A percentile compares a stretch with the other conserved stretches of the same genome.
These are phyloP conservation scores for Apophysomyces sp. DNA, from an alignment of 371 early-diverging fungal genomes.

Conservation along the genomic window DNA sequence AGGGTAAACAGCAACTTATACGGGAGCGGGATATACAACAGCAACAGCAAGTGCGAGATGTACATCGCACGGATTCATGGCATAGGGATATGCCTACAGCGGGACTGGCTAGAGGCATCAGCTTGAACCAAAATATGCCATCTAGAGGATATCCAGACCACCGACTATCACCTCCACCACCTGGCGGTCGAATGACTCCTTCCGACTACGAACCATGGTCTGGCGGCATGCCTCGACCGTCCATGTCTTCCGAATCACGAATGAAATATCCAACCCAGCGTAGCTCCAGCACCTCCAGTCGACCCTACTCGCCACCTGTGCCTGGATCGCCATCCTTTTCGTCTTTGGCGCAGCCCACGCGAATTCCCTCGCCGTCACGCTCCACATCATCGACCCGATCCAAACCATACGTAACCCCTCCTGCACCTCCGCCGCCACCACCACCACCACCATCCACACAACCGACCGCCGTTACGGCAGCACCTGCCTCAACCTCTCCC, in stretches of 20 bases:
- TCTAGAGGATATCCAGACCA: constrained; percentile 8
- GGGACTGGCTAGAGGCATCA: constrained; percentile 30
- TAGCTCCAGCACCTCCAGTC: neutral
- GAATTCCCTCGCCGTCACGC: constrained; percentile 42
- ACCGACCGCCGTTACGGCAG: neutral
- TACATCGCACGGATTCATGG: constrained; percentile 26
- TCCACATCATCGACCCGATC: constrained; percentile 41
- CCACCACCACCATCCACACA: constrained; percentile 21
- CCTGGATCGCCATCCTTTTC: constrained; percentile 20
- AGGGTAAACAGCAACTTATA: constrained; percentile 55
- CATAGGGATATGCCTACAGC: constrained; percentile 40
- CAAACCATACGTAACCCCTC: constrained; percentile 19
- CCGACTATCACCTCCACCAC: constrained; percentile 10
- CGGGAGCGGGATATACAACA: constrained; percentile 32
- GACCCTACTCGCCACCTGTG: constrained; percentile 20
- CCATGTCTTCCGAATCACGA: constrained; percentile 32
- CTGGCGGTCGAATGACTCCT: constrained; percentile 18
- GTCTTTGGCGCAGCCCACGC: constrained; percentile 5
- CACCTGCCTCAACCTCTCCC: neutral
- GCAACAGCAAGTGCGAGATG: constrained; percentile 10
- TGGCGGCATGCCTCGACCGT: constrained; percentile 44
- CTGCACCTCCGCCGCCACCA: constrained; percentile 23
- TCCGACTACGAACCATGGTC: constrained; percentile 42
- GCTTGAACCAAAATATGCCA: constrained; percentile 15
- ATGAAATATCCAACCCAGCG: constrained; percentile 14